A percentile compares a stretch with the other conserved stretches of the same genome.
These are phyloP conservation scores for Metschnikowia lachancei DNA, from an alignment of 805 yeast species.

Conservation along the genomic window DNA sequence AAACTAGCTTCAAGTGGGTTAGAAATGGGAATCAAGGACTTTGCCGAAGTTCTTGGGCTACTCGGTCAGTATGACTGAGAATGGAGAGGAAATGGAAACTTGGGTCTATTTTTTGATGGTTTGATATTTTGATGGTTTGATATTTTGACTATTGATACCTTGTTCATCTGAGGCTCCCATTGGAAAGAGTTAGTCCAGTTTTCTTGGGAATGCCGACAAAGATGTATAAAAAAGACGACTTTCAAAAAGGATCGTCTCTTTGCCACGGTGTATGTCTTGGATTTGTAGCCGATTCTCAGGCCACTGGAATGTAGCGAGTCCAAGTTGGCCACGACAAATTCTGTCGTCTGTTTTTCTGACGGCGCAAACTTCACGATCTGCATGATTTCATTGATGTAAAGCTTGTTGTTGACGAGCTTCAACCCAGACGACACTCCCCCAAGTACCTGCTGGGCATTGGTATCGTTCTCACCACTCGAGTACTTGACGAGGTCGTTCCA, in stretches of 20 bases:
- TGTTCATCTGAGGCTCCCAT: no score
- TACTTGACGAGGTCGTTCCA: slow-evolving; percentile 33
- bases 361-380: slow-evolving; percentile 44
- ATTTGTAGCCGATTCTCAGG: slow-evolving; percentile 41
- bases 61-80: slow-evolving; percentile 35
- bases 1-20: slow-evolving; percentile 28
- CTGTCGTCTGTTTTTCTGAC: slow-evolving; percentile 20
- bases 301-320: slow-evolving; percentile 43
- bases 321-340: slow-evolving; percentile 37
- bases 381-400: slow-evolving; percentile 48
- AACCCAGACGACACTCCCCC: slow-evolving; percentile 26
- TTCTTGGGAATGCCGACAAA: no score
- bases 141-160: no score
- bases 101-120: no score
- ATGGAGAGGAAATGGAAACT: not conserved
- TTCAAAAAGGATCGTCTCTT: no score
- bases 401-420: slow-evolving; percentile 42
- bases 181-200: no score
- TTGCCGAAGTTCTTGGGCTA: slow-evolving; percentile 41
- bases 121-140: no score
- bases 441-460: slow-evolving; percentile 10
- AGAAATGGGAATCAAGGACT: slow-evolving; percentile 36
- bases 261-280: slow-evolving; percentile 42
- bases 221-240: no score
- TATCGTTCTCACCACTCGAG: slow-evolving; percentile 1